Evolutionary conservation across 2,329 filamentous ascomycete species (phyloP), one percentile per base, ranked within the genome.

Genomic region (Plectosphaerella cucumerina): DNA sequence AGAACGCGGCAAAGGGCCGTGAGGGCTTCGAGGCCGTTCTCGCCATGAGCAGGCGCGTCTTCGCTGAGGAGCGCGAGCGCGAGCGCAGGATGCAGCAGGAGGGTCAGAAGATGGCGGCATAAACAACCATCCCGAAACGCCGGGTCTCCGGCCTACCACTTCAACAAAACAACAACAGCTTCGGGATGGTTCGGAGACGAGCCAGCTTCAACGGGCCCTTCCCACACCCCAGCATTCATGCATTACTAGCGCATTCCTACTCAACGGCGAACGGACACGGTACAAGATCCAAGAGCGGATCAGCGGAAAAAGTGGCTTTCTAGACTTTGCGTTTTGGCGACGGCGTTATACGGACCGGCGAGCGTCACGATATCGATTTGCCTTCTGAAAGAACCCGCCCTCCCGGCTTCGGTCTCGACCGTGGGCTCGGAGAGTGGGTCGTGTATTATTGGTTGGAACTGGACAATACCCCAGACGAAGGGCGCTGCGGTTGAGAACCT

Each of bases 21-120:
- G 92, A 97, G 70, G 94, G 94, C 2, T 99, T 99, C 66, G 94
- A 99, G 75, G 84, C 87, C 26, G 94, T 99, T 9, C 79, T 99
- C 31, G 89, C 90, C 66, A 96, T 96, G 86, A 96, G 90, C 70
- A 78, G 93, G 59, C 83, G 89, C 64, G 92, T 92, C 1, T 97
- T 97, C 64, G 87, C 89, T 51, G 90, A 97, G 77, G 90, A 97
- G 73, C 83, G 85, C 68, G 87, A 89, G 66, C 77, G 82, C 55
- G 77, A 81, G 61, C 52, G 50, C 22, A 34, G 49, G 34, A 48
- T 41, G 33, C 48, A 39, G 26, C 15, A 46, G 52, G n/a, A n/a
- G n/a, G n/a, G n/a, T 26, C 45, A 49, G 48, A 56, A 51, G 44
- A 50, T 56, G 50, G 34, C 42, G 2, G 49, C 49, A 45, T 57